Evolutionary conservation across 2,329 filamentous ascomycete species (phyloP).

Genomic region (Trichophyton verrucosum): DNA sequence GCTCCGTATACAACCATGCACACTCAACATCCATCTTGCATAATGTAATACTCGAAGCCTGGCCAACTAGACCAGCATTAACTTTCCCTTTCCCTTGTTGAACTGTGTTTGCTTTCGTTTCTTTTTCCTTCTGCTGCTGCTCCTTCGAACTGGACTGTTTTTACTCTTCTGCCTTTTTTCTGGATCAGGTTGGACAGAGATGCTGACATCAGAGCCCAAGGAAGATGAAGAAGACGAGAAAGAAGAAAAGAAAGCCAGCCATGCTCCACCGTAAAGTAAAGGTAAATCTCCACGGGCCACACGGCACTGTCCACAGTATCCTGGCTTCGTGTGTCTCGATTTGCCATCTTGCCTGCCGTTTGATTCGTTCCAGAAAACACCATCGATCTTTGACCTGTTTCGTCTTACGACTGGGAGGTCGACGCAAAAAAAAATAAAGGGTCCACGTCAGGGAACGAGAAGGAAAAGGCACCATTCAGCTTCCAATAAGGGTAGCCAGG

Average conservation of each 20-base stretch:
- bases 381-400: background rate
- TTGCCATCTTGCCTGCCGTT: background rate
- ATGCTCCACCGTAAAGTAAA: background rate
- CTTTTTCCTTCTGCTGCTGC: background rate
- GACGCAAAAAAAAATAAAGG: background rate
- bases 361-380: constrained; percentile 1
- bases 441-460: background rate
- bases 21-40: constrained; percentile 1
- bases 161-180: background rate
- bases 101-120: constrained; percentile 1
- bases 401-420: background rate
- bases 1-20: background rate
- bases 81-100: background rate
- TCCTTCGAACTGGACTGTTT: background rate
- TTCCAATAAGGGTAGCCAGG: background rate
- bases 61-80: background rate
- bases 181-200: background rate
- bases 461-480: background rate
- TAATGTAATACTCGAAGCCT: background rate
- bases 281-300: constrained; percentile 3
- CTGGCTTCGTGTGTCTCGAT: background rate
- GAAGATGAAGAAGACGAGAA: background rate
- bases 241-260: background rate
- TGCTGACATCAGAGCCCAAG: background rate
- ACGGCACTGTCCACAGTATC: constrained; percentile 4